These are phyloP conservation scores for Loxodes magnus DNA, from an alignment of 73 alveolate genomes.

Conservation along the genomic window DNA sequence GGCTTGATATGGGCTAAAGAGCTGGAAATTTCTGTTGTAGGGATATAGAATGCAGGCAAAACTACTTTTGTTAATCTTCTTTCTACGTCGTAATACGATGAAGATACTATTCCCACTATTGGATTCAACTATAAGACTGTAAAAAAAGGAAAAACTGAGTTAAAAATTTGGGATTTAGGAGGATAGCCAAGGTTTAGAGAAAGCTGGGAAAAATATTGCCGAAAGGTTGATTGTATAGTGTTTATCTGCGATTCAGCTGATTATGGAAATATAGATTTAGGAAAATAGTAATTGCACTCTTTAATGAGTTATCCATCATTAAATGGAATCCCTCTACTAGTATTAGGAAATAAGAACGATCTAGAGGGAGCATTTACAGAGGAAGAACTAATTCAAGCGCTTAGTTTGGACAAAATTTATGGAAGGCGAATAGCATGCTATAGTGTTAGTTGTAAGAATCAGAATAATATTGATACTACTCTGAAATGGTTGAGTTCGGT, in stretches of 20 bases:
- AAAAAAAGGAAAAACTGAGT: constrained; percentile 45
- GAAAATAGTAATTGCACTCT: constrained; percentile 44
- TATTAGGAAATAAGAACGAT: constrained; percentile 71
- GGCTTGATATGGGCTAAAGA: constrained; percentile 44
- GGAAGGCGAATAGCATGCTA: constrained; percentile 76
- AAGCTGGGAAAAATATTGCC: constrained; percentile 80
- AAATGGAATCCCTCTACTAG: constrained; percentile 61
- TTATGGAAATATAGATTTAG: constrained; percentile 63
- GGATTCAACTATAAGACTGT: constrained; percentile 57
- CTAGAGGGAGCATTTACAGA: constrained; percentile 59
- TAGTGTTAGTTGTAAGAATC: constrained; percentile 59
- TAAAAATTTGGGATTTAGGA: constrained; percentile 81
- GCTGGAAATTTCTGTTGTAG: constrained; percentile 59
- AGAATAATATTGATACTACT: constrained; percentile 57
- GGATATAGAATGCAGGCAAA: constrained; percentile 73
- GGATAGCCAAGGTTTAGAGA: constrained; percentile 74
- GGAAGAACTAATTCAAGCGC: constrained; percentile 58
- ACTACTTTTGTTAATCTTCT: constrained; percentile 57
- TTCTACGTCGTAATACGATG: constrained; percentile 76
- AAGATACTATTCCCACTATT: constrained; percentile 78
- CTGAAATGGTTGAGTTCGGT: too few species aligned
- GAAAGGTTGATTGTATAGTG: constrained; percentile 61
- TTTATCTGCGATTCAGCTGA: constrained; percentile 77
- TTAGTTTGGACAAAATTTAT: constrained; percentile 35
- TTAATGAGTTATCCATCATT: constrained; percentile 60